Evolutionary conservation across 768 basidiomycete species (phyloP), one percentile per base, ranked within the genome.

Genomic region (Rhizopogon salebrosus): DNA sequence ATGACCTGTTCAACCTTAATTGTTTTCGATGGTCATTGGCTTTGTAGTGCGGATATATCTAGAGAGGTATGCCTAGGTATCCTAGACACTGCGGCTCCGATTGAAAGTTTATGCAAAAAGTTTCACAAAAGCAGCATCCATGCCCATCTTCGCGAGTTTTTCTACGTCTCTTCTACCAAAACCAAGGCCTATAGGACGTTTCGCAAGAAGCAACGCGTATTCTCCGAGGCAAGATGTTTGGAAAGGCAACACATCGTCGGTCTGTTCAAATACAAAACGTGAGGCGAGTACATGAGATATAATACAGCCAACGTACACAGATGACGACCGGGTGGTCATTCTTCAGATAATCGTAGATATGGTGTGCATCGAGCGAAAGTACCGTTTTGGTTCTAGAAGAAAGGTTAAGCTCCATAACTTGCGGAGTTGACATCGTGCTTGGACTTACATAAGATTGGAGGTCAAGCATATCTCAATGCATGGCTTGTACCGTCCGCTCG

Each of bases 381-480:
- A 86, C 87, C 0, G 89, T 87, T 65, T 87, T 89, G 70, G 81
- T 82, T 35, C 87, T 89, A 54, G 14, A 29, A 11, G 11, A 41
- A 10, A 48, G 10, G 36, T 36, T 9, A 37, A 38, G 27, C 40
- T 39, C 3, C 11, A 31, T 31, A 23, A 26, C 22, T 27, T 20
- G 41, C 18, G 22, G 20, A 35, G 26, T 29, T 6, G 35, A 14
- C 31, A 34, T 11, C 13, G 11, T 8, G 27, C 6, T 29, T 45
- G 11, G 18, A 70, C 84, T 49, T 63, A 87, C 82, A 90, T 57
- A 10, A 92, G 62, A 67, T 92, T 92, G 0, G 90, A 92, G 16
- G 78, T 84, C 26, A 93, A 75, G 63, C 91, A 93, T 39, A 93
- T 84, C 67, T 93, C 91, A 37, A 92, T 78, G 62, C 82, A 82